Conservation (phyloP, 2,329 filamentous ascomycete species). For the Fusarium avenaceum region DNA sequence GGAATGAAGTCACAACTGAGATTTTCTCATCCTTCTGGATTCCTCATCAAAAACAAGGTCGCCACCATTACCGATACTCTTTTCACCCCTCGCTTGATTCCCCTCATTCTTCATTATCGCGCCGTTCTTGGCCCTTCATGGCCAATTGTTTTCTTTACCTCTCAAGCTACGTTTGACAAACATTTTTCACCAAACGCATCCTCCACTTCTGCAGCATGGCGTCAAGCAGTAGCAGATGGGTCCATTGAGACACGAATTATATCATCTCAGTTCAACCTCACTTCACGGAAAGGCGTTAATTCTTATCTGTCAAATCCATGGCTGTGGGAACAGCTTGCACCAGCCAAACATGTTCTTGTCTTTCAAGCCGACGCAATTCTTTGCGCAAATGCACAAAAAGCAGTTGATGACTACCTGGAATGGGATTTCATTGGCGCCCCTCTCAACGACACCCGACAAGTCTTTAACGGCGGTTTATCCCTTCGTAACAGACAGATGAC, state of each 20-base stretch:
- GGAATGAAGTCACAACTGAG: neutral
- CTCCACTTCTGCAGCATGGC: neutral
- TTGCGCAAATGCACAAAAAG: slow-evolving; percentile 15
- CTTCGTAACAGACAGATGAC: neutral
- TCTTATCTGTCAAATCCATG: slow-evolving; percentile 9
- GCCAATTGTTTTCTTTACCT: slow-evolving; percentile 20
- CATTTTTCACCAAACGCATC: neutral
- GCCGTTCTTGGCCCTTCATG: slow-evolving; percentile 18
- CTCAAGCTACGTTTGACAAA: neutral
- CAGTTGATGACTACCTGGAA: slow-evolving; percentile 12
- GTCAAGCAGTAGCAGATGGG: neutral
- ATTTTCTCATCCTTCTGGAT: too few species aligned
- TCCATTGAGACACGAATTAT: neutral
- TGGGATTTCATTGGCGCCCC: slow-evolving; percentile 17
- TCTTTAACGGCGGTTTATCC: slow-evolving; percentile 2
- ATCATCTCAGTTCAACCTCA: neutral
- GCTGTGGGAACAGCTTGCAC: slow-evolving; percentile 23
- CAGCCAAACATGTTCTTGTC: slow-evolving; percentile 23
- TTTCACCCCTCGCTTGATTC: slow-evolving; percentile 15
- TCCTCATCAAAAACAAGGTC: slow-evolving; percentile 19
- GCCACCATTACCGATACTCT: slow-evolving; percentile 21
- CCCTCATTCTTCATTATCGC: slow-evolving; percentile 20
- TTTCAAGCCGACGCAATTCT: slow-evolving; percentile 23
- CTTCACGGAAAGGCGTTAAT: slow-evolving; percentile 7
- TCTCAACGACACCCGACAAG: neutral